These are phyloP conservation scores for Boletus tomentosulus DNA, from an alignment of 768 basidiomycete species.

Conservation along the genomic window DNA sequence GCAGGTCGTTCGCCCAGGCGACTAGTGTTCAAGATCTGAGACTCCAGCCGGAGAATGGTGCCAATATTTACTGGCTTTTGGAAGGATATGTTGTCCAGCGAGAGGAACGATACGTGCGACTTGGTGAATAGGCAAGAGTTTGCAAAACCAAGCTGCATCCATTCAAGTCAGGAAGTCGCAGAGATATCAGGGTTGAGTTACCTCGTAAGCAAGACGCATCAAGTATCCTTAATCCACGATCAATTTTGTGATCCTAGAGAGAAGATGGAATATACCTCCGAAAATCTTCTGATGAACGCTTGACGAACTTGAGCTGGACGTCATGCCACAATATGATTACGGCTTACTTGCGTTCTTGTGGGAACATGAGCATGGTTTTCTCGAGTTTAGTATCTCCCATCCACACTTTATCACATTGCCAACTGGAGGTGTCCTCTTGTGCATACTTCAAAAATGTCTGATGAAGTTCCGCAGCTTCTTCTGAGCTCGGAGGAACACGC, in stretches of 20 bases:
- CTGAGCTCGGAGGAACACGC: slow-evolving; percentile 68
- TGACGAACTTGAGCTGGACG: not conserved
- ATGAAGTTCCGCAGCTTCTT: slow-evolving; percentile 67
- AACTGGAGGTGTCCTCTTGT: slow-evolving; percentile 32
- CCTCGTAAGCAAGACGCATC: slow-evolving; percentile 72
- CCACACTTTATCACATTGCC: slow-evolving; percentile 50
- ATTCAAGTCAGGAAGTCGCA: not conserved
- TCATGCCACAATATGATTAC: not conserved
- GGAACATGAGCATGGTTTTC: slow-evolving; percentile 75
- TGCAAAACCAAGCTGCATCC: slow-evolving; percentile 61
- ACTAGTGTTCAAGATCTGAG: slow-evolving; percentile 60
- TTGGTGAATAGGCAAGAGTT: slow-evolving; percentile 68
- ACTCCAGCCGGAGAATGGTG: slow-evolving; percentile 70
- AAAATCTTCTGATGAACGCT: slow-evolving; percentile 80
- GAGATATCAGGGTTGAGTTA: slow-evolving; percentile 19
- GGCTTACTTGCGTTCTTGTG: slow-evolving; percentile 76
- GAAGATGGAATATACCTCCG: slow-evolving; percentile 45
- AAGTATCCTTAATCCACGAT: slow-evolving; percentile 38
- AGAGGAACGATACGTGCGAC: slow-evolving; percentile 64
- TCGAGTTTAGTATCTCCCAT: slow-evolving; percentile 73
- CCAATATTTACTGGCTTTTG: slow-evolving; percentile 79
- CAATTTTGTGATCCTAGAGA: not conserved
- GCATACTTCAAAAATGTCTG: slow-evolving; percentile 61
- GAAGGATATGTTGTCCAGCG: slow-evolving; percentile 78
- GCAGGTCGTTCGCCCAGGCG: slow-evolving; percentile 32